Base-by-base conservation (phyloP, 495 filamentous ascomycete species). In the Stereocaulon alpinum region DNA sequence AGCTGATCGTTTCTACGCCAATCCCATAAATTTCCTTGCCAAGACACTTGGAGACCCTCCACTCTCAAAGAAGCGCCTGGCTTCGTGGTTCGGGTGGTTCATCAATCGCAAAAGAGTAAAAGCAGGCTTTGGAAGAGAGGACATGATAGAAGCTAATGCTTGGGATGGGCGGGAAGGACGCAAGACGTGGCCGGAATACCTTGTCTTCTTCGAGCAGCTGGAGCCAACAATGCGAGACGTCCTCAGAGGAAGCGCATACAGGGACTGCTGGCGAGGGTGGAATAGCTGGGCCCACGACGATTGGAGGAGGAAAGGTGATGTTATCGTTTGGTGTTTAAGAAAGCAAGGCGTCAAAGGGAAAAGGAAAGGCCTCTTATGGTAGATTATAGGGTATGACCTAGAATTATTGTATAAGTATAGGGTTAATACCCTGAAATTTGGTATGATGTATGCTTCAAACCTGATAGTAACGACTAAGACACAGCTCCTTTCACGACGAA, bases 201-300 rank as follows among this genome's bases (percentile, higher is more conserved):
- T 87, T 6, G 74, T 83, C 18, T 86, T 86, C 70, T 87, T 87
- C 64, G 77, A 79, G 56, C 79, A 82, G 62, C 72, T 85, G 53
- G 81, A 86, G 63, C 71, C 70, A 22, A 74, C 70, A 11, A 68
- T 86, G 66, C 65, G 67, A 32, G 61, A 70, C 4, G 61, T 74
- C 37, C 72, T 89, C 49, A 74, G 68, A 29, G 74, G 73, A 54
- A 86, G 80, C 45, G 68, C 68, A 18, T 96, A 89, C 69, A 66
- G 65, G 27, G 80, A 84, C 68, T 87, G 85, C 67, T 83, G 84
- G 85, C 78, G 84, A 43, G 83, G 78, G 11, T 88, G 80, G 70
- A 98, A 96, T 72, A 87, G 82, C 2, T 77, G 83, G 61, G 88
- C 85, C 74, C 89, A 95, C 63, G 93, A 96, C 67, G 93, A 98